Base-by-base conservation (phyloP, 164 flowering plant species). In the Cinnamomum micranthum region DNA sequence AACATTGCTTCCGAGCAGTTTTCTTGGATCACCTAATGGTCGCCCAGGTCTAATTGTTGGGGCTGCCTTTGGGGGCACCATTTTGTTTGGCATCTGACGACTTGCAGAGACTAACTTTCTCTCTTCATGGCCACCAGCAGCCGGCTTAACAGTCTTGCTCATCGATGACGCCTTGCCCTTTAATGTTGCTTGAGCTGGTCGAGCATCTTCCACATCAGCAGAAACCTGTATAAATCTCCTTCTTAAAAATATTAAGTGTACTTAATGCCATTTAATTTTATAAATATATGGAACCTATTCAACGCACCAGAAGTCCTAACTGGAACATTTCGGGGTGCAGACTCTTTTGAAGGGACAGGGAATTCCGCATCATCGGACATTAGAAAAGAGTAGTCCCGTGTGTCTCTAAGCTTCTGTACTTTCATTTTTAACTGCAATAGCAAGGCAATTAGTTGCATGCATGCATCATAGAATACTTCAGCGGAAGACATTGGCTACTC, bases 361-460 rank as follows among this genome's bases (percentile, higher is more conserved):
- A 85, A 77, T 35, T 88, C 91, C 4, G 91, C 88, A 82, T 91
- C 97, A 65, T 91, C 97, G 20, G 97, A 89, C 19, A 88, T 75
- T 12, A 96, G 86, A 81, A 91, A 94, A 62, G 99, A 94, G 82
- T 94, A 96, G 78, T 96, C 98, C 71, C 99, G 83, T 0, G 88
- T 83, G 62, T 88, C 87, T 79, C 87, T 92, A 6, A 89, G 85
- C 28, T 84, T 86, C 81, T 92, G 89, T 9, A 71, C 92, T 79
- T 92, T 92, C 71, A 28, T 28, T 76, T 88, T 85, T 3, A 65
- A 20, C 96, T 90, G 86, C 80, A 74, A 79, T 5, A 25, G 41
- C n/a, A 55, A 55, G n/a, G 60, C 60, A 55, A 55, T 55, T 55
- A 15, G 6, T 55, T 55, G 60, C 60, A 12, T 55, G 60, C 60